Evolutionary conservation across 2,329 filamentous ascomycete species (phyloP), one percentile per base, ranked within the genome.

Genomic region (Neofusicoccum cordaticola): DNA sequence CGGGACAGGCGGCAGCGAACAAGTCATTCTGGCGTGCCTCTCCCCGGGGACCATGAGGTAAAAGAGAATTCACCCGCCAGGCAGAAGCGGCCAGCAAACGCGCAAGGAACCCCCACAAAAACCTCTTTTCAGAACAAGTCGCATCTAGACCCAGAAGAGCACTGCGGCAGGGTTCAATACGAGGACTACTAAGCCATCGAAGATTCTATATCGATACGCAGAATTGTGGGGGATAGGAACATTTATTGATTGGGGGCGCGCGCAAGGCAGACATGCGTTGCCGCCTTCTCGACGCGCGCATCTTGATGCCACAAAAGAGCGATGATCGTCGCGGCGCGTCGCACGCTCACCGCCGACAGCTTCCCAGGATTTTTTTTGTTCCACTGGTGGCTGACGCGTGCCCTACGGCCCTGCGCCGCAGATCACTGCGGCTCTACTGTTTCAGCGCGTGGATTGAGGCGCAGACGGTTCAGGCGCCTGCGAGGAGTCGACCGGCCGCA

Each of bases 391-490:
- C 56, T 47, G 42, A 60, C 22, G 53, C 15, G 12, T 22, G 27
- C 27, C 27, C 56, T 31, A 34, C 1, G 39, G 39, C 39, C 39
- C 27, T 37, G 31, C 56, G 42, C 41, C 17, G 56, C 17, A 47
- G 56, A 60, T 60, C 56, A 45, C 56, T 47, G 27, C 56, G 41
- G 56, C 56, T 48, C 56, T 45, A 45, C 15, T 35, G 53, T 45
- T 19, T 58, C 39, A 45, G 41, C 22, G n/a, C 27, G 13, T 11
- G 15, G 48, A 58, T 35, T 31, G 56, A 47, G 56, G 56, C 56
- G 56, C 56, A 60, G 56, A 22, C 53, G 27, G 27, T 31, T 31
- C 27, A 31, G 27, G 27, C 27, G 6, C 27, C 27, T 31, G 27
- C 27, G 6, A 31, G 27, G 27, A 31, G 27, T 31, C 3, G 27